Evolutionary conservation across 805 yeast species (phyloP).

Genomic region (Teunomyces lycoperdinae): DNA sequence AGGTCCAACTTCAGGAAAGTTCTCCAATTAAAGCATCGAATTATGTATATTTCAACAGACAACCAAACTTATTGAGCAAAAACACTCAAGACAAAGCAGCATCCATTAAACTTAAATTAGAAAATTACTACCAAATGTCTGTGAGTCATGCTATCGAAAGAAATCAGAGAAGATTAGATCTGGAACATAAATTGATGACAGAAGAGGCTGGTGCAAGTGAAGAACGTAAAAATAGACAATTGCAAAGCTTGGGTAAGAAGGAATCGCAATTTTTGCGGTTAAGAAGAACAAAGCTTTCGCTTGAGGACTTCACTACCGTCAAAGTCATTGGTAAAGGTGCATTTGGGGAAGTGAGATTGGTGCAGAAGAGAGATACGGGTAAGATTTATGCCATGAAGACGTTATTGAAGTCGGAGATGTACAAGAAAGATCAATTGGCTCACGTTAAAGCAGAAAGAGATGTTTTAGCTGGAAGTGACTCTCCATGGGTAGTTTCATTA

Average conservation of each 20-base stretch:
- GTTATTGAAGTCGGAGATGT: conserved; percentile 85
- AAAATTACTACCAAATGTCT: conserved; percentile 80
- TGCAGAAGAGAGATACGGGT: conserved; percentile 89
- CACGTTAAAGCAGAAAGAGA: conserved; percentile 96
- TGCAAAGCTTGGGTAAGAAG: conserved; percentile 78
- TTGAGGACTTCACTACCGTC: conserved; percentile 84
- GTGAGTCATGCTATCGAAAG: conserved; percentile 93
- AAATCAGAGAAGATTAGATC: conserved; percentile 84
- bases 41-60: conserved; percentile 74
- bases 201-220: conserved; percentile 70
- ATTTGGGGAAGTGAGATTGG: conserved; percentile 93
- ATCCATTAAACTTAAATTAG: conserved; percentile 75
- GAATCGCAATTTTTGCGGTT: conserved; percentile 84
- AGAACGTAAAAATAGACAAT: conserved; percentile 80
- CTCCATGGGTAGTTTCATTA: conserved; percentile 84
- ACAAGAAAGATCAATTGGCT: conserved; percentile 88
- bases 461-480: conserved; percentile 85
- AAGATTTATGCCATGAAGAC: conserved; percentile 95
- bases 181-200: conserved; percentile 66
- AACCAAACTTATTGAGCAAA: conserved; percentile 75
- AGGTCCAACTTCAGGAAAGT: conserved; percentile 6
- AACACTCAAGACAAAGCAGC: conserved; percentile 79
- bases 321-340: conserved; percentile 96
- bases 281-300: conserved; percentile 75
- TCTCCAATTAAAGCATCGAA: conserved; percentile 24